Base-by-base conservation (phyloP, 371 early-diverging fungal species). In the Lichtheimia corymbifera region DNA sequence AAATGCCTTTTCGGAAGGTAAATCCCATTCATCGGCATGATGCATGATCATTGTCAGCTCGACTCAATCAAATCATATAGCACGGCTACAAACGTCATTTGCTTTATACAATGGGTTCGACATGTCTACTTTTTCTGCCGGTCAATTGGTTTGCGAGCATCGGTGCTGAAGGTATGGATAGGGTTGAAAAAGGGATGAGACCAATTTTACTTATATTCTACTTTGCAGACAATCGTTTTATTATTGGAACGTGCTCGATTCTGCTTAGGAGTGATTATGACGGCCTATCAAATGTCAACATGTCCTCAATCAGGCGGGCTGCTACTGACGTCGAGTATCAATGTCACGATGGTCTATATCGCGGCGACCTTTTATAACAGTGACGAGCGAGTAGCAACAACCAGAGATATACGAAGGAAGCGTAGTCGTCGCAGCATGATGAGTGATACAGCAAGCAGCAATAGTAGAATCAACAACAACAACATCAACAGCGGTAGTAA, bases 1-100 rank as follows among this genome's bases (percentile, higher is more conserved):
- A 62, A 69, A 43, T 65, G 59, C 14, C 62, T 65, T 35, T 69
- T 69, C 55, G 69, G 69, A 59, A 65, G 62, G 62, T 65, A 62
- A 58, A 24, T 22, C 22, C 22, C 22, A 22, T 28, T 22, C 22
- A 28, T 52, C 27, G n/a, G 12, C 30, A 50, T 28, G 50, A 51
- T 27, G 44, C 22, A 12, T 15, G 12, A 18, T 20, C 18, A 15
- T 14, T 50, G 20, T 24, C 27, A 24, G 18, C 27, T 24, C 14
- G 15, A 28, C 18, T 35, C 11, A 35, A 9, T 35, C 9, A 35
- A 35, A 11, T 17, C 20, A 3, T n/a, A 9, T 57, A 67, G 64
- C 35, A 47, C 61, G 20, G 68, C 68, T 40, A 63, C 53, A 43
- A 30, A 50, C 18, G 61, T 61, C 50, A 68, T 68, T n/a, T 61